Percentiles rank a stretch among this genome's conserved stretches.
These are phyloP conservation scores for Phaeosphaeria sp. DNA, from an alignment of 2,329 filamentous ascomycete genomes.

Conservation along the genomic window DNA sequence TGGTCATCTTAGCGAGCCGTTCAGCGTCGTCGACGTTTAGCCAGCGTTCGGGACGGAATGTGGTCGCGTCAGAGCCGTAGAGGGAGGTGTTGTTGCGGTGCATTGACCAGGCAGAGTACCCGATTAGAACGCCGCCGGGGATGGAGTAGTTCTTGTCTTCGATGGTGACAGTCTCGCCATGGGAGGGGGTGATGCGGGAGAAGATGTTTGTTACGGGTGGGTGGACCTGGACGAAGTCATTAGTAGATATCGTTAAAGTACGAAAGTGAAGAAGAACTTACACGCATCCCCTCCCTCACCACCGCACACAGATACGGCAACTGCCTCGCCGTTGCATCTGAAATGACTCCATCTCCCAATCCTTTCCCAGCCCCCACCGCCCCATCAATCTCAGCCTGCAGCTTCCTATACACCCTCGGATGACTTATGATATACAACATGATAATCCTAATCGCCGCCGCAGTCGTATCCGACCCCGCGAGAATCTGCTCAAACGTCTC, in stretches of 20 bases:
- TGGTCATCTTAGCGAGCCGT: constrained; percentile 38
- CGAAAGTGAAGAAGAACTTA: constrained; percentile 1
- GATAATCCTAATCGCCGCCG: constrained; percentile 61
- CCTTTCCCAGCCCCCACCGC: constrained; percentile 50
- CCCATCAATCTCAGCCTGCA: constrained; percentile 56
- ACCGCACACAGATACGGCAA: constrained; percentile 57
- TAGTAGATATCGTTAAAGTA: background rate
- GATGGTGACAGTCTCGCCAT: constrained; percentile 41
- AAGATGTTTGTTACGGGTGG: constrained; percentile 49
- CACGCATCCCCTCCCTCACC: constrained; percentile 55
- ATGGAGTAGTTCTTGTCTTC: constrained; percentile 36
- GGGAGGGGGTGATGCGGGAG: constrained; percentile 37
- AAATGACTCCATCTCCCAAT: constrained; percentile 51
- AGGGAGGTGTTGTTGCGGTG: constrained; percentile 38
- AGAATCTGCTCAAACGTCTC: constrained; percentile 56
- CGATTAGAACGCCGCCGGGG: constrained; percentile 44
- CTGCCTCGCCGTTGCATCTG: constrained; percentile 52
- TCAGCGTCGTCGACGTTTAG: constrained; percentile 37
- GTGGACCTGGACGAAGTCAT: constrained; percentile 39
- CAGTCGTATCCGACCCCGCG: constrained; percentile 66
- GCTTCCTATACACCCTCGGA: constrained; percentile 53
- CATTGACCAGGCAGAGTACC: constrained; percentile 43
- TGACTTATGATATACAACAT: constrained; percentile 62
- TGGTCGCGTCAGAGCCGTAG: constrained; percentile 50
- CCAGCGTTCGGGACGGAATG: constrained; percentile 61